A percentile compares a stretch with the other conserved stretches of the same genome.
phyloP scores from a whole-genome alignment of 768 basidiomycete genomes.

The Ephemerocybe angulata region DNA sequence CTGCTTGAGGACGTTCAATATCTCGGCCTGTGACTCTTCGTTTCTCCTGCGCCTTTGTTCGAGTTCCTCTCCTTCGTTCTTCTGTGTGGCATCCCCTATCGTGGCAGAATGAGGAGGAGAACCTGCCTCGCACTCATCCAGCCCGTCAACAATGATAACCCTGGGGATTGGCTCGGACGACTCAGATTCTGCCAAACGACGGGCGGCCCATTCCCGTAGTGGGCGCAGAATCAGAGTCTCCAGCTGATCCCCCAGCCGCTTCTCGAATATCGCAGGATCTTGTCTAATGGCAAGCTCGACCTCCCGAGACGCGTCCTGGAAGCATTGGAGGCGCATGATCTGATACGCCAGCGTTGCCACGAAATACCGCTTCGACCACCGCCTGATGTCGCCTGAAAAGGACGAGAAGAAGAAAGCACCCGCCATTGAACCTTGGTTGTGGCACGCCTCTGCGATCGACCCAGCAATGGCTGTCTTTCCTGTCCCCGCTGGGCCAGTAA shows the following conservation, averaged over 20 bases:
- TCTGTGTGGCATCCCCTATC: no score
- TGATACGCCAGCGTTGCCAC: constrained; percentile 4
- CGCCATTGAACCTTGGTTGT: not conserved
- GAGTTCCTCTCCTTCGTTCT: no score
- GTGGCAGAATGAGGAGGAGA: not conserved
- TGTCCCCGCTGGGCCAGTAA: not conserved
- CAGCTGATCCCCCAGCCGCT: not conserved
- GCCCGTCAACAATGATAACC: constrained; percentile 10
- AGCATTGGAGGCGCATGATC: not conserved
- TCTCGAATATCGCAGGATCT: not conserved
- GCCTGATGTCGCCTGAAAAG: not conserved
- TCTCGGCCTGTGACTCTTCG: not conserved
- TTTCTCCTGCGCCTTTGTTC: not conserved
- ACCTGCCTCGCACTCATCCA: constrained; percentile 8
- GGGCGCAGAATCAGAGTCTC: not conserved
- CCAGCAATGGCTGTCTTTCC: not conserved
- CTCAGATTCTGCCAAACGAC: not conserved
- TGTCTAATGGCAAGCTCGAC: not conserved
- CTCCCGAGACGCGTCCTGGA: not conserved
- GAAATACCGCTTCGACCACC: not conserved
- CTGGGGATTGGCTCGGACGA: not conserved
- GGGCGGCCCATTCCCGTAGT: no score
- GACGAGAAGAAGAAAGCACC: constrained; percentile 12
- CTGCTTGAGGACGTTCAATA: constrained; percentile 1
- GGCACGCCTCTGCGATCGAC: not conserved